Evolutionary conservation across 139 green algal genomes (phyloP).

Genomic region (Penium margaritaceum): DNA sequence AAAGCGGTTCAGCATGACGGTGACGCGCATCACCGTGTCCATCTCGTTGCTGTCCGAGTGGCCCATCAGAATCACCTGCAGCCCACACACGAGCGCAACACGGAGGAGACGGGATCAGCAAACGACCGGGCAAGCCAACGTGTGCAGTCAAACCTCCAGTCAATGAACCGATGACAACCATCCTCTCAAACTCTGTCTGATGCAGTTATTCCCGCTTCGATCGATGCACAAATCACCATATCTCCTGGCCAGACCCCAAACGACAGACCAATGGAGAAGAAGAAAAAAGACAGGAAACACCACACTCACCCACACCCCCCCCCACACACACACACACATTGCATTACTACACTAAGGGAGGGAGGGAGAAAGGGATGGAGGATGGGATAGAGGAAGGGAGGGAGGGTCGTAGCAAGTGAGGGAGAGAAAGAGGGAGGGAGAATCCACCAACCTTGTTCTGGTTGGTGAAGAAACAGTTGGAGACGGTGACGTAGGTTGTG

Average conservation of each 20-base stretch:
- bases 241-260: too few relatives aligned
- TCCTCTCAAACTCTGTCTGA: not conserved
- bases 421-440: too few relatives aligned
- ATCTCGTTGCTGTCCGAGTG: not conserved
- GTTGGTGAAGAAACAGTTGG: slow-evolving; percentile 16
- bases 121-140: not conserved
- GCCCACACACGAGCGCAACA: not conserved
- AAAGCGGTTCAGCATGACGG: slow-evolving; percentile 11
- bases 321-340: not conserved
- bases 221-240: too few relatives aligned
- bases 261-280: not conserved
- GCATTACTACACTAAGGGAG: not conserved
- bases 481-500: not conserved
- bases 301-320: too few relatives aligned
- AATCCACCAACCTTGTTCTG: not conserved
- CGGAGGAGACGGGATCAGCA: not conserved
- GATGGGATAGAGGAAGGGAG: too few relatives aligned
- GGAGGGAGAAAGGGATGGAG: not conserved
- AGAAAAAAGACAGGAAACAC: not conserved
- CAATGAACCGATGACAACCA: not conserved
- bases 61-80: not conserved
- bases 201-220: too few relatives aligned
- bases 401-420: too few relatives aligned
- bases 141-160: not conserved
- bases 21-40: slow-evolving; percentile 5